A percentile compares a stretch with the other conserved stretches of the same genome.
phyloP scores from a whole-genome alignment of 441 rosid genomes.

The Erodium trifolium region DNA sequence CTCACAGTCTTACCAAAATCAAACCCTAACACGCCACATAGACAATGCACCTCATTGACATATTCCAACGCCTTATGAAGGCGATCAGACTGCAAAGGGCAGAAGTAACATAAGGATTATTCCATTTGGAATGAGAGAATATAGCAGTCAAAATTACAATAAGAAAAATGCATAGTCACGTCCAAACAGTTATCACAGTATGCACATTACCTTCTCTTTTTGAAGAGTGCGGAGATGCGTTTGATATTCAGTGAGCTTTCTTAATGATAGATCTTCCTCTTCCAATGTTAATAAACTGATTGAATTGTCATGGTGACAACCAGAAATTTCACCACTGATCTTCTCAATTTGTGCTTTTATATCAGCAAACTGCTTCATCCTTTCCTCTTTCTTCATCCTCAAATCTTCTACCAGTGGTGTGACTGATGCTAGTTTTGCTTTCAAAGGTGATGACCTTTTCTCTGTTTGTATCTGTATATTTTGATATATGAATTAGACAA shows the following conservation, averaged over 20 bases:
- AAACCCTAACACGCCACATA: conserved; percentile 78
- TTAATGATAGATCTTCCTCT: conserved; percentile 71
- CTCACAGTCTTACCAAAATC: conserved; percentile 76
- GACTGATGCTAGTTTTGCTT: conserved; percentile 70
- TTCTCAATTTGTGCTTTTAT: conserved; percentile 70
- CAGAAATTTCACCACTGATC: conserved; percentile 77
- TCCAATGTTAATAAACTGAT: conserved; percentile 39
- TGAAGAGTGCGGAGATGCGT: conserved; percentile 69
- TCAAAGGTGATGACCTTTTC: conserved; percentile 53
- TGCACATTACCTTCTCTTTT: conserved; percentile 65
- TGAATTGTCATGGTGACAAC: conserved; percentile 35
- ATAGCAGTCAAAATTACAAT: background rate
- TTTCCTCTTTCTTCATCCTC: conserved; percentile 67
- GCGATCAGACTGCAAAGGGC: conserved; percentile 76
- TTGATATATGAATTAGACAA: conserved; percentile 8
- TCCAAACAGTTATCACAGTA: background rate
- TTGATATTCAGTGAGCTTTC: conserved; percentile 82
- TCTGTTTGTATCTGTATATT: conserved; percentile 43
- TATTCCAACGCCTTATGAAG: conserved; percentile 65
- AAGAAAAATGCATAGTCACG: background rate
- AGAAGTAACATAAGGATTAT: background rate
- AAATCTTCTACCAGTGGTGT: conserved; percentile 72
- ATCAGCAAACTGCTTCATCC: conserved; percentile 70
- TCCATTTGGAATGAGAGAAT: background rate
- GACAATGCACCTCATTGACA: conserved; percentile 77